Conservation (phyloP, 306 rosid species). For the Crotalaria pallida region DNA sequence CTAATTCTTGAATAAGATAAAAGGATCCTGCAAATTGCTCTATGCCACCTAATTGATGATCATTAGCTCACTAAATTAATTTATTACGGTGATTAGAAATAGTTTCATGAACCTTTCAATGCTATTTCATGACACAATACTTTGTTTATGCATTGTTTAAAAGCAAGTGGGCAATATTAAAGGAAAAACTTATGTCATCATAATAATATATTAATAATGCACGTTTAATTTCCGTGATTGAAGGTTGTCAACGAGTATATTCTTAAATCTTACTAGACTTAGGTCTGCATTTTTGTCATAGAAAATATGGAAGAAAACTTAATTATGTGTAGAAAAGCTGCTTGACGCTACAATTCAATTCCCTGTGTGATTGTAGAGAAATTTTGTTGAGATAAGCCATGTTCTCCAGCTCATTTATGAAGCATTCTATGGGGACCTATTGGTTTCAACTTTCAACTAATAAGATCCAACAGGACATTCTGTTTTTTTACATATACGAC, state of each 20-base stretch:
- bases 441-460: background rate
- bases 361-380: background rate
- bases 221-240: constrained; percentile 26
- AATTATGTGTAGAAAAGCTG: background rate
- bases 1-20: constrained; percentile 27
- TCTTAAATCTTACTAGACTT: background rate
- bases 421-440: background rate
- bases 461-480: too few relatives aligned
- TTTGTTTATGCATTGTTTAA: background rate
- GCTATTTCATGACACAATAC: background rate
- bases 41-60: constrained; percentile 26
- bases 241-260: constrained; percentile 10
- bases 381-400: background rate
- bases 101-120: constrained; percentile 1
- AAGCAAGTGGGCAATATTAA: constrained; percentile 15
- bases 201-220: background rate
- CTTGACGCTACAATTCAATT: background rate
- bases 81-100: constrained; percentile 6
- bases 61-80: background rate
- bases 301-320: background rate
- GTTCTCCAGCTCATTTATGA: background rate
- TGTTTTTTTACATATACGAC: too few relatives aligned
- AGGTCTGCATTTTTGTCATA: constrained; percentile 1
- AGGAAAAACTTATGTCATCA: background rate
- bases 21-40: constrained; percentile 18